Evolutionary conservation across 768 basidiomycete species (phyloP), one percentile per base, ranked within the genome.

Genomic region (Suillus placidus): DNA sequence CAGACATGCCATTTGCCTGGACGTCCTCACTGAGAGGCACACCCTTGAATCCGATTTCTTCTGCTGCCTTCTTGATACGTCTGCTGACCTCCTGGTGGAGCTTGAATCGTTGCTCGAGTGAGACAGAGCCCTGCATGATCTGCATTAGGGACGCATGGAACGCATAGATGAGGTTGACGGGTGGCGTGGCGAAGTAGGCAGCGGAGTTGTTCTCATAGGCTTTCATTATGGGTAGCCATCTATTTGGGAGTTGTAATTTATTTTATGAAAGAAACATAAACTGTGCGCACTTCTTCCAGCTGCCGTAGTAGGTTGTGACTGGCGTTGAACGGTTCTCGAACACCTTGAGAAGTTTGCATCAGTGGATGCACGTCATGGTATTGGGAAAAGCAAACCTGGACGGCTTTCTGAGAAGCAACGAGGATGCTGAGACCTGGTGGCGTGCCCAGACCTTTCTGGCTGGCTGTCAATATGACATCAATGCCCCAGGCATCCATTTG

Each of bases 1-100:
- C 96, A 7, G 91, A 93, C 97, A 99, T 98, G 47, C 97, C 96
- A 73, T 96, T 97, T 4, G 97, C 96, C 20, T 91, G 84, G 65
- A 85, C 83, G 3, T 82, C 79, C 2, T 86, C 80, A 34, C 83
- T 80, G 13, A 85, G 72, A 9, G 96, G 87, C 9, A 99, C 82
- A 71, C 88, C 87, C 72, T 80, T 88, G 70, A 98, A 80, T 2
- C 94, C 95, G 51, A 97, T 81, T 26, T 79, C 81, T 51, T 78
- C 73, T 6, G 88, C 88, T 1, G 87, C 85, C 7, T 84, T 77
- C 78, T 93, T 95, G 76, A 99, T 78, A 64, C 85, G 85, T 63
- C 81, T 72, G 64, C 88, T 90, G 1, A 87, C 88, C 47, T 86
- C 84, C 38, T 84, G 84, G 80, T 99, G 97, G 30, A 87, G 79